phyloP scores from a whole-genome alignment of 257 asterid species.

The Echites panduratus region DNA sequence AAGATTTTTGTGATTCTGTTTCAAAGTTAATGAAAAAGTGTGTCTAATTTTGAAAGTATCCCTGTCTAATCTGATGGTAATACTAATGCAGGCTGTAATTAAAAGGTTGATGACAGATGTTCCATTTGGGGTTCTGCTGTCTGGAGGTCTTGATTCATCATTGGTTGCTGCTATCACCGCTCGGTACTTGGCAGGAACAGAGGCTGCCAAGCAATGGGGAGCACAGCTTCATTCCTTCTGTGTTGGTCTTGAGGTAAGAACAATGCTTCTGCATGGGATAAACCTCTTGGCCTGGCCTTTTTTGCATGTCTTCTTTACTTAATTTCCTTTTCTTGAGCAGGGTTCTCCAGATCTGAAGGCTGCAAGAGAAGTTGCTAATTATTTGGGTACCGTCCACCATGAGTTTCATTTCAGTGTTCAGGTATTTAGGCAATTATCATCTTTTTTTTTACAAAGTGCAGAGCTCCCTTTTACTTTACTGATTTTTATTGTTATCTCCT shows the following conservation, averaged over 20 bases:
- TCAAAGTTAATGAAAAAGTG: neutral
- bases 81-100: constrained; percentile 63
- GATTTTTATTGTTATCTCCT: too few species aligned
- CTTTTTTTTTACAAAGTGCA: neutral
- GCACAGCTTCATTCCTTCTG: constrained; percentile 95
- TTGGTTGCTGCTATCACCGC: constrained; percentile 90
- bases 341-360: constrained; percentile 97
- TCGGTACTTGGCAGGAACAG: constrained; percentile 75
- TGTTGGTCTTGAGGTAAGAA: constrained; percentile 84
- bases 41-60: neutral
- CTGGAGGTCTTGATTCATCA: constrained; percentile 98
- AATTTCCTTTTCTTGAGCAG: constrained; percentile 24
- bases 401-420: constrained; percentile 92
- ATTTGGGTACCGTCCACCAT: constrained; percentile 92
- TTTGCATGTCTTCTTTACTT: neutral
- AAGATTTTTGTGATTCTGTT: constrained; percentile 19
- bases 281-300: neutral
- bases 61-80: neutral
- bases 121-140: constrained; percentile 89
- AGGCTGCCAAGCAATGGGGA: constrained; percentile 92
- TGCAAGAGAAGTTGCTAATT: constrained; percentile 93
- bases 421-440: constrained; percentile 27
- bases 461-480: neutral
- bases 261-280: neutral
- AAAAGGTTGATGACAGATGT: constrained; percentile 98